A percentile compares a stretch with the other conserved stretches of the same genome.
These are phyloP conservation scores for Globisporangium alternatum DNA, from an alignment of 352 stramenopile species.

Conservation along the genomic window DNA sequence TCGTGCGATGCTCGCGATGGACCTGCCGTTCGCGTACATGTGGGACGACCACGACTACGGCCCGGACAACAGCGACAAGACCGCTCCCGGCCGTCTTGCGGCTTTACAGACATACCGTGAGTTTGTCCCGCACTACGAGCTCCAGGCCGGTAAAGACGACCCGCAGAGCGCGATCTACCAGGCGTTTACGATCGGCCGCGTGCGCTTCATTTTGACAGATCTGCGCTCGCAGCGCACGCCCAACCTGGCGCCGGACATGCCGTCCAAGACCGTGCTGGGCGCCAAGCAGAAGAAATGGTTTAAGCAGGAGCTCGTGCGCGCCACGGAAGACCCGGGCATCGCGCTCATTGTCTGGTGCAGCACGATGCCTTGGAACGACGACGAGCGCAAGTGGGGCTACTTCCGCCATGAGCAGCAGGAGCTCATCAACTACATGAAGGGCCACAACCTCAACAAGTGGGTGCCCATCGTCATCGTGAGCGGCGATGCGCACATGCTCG, in stretches of 20 bases:
- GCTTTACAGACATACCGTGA: constrained; percentile 80
- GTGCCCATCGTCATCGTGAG: constrained; percentile 81
- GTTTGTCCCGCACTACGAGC: constrained; percentile 75
- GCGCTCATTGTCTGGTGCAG: constrained; percentile 82
- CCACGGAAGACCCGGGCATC: constrained; percentile 48
- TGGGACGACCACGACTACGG: constrained; percentile 91
- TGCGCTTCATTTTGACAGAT: constrained; percentile 85
- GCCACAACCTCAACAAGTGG: constrained; percentile 57
- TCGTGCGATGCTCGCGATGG: constrained; percentile 74
- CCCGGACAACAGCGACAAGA: constrained; percentile 86
- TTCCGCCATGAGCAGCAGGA: constrained; percentile 80
- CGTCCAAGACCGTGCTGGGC: constrained; percentile 84
- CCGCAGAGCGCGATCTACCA: constrained; percentile 60
- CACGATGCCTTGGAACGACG: constrained; percentile 87
- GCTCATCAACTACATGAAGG: constrained; percentile 72
- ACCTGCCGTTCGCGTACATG: constrained; percentile 87
- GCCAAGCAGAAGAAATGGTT: constrained; percentile 87
- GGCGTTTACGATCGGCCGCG: constrained; percentile 80
- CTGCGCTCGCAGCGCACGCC: constrained; percentile 70
- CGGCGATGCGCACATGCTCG: constrained; percentile 89
- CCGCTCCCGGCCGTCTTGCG: constrained; percentile 58
- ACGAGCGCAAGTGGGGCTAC: constrained; percentile 85
- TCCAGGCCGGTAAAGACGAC: constrained; percentile 16
- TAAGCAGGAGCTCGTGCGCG: constrained; percentile 67
- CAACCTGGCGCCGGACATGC: constrained; percentile 55